These are phyloP conservation scores for Ogataea zsoltii DNA, from an alignment of 805 yeast genomes.

Conservation along the genomic window DNA sequence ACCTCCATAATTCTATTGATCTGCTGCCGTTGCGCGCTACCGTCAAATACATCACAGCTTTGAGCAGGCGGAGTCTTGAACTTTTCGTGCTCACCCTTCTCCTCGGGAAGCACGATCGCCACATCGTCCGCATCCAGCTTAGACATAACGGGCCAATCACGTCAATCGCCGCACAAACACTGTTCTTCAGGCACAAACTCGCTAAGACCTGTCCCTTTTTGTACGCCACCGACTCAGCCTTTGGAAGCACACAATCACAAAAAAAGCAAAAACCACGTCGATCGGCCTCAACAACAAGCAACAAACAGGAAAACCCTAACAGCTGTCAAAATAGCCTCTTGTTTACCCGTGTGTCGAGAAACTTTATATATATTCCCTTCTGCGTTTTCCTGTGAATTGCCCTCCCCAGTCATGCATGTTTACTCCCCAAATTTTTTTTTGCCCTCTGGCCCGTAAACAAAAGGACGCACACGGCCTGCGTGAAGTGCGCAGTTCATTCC, in stretches of 20 bases:
- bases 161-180: too few relatives aligned
- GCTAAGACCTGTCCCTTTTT: too few relatives aligned
- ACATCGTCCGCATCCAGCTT: neutral
- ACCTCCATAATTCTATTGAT: slow-evolving; percentile 12
- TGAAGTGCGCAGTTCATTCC: slow-evolving; percentile 4
- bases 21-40: neutral
- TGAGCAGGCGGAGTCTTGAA: slow-evolving; percentile 7
- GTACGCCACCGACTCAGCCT: slow-evolving; percentile 8
- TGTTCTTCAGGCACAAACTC: too few relatives aligned
- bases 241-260: neutral
- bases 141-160: neutral
- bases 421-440: neutral
- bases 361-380: too few relatives aligned
- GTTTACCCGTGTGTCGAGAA: too few relatives aligned
- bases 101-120: neutral
- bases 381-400: too few relatives aligned
- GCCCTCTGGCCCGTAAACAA: neutral
- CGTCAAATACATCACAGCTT: neutral
- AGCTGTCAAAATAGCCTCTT: too few relatives aligned
- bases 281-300: too few relatives aligned
- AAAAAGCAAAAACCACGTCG: too few relatives aligned
- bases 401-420: slow-evolving; percentile 5
- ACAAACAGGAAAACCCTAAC: too few relatives aligned
- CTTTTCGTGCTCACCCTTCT: neutral
- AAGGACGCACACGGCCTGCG: slow-evolving; percentile 1